Evolutionary conservation across 2,329 filamentous ascomycete genomes (phyloP), one percentile per base, ranked within the genome.

Genomic region (Coniochaeta sp.): DNA sequence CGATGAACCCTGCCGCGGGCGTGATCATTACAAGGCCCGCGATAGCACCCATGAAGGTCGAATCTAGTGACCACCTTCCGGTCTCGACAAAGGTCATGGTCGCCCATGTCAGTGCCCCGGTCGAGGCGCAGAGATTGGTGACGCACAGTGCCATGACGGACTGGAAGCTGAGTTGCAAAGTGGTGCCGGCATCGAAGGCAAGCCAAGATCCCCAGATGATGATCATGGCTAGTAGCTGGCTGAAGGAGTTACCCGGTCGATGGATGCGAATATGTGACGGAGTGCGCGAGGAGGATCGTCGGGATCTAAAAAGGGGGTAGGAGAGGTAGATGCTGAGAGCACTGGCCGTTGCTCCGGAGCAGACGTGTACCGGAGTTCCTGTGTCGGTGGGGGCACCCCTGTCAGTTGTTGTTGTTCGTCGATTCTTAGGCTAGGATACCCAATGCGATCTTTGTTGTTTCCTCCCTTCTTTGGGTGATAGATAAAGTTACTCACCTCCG

Each of bases 121-220:
- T 73, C 1, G 77, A 74, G 47, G 78, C 79, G 62, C 77, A 80
- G 6, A 80, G 67, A 62, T 80, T 80, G 6, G 78, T 81, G 11
- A 80, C 77, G 60, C 76, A 79, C 4, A 80, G 71, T 1, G 77
- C 77, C 74, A 80, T 79, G 55, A 80, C 72, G 12, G 75, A 77
- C 62, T 80, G 79, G 70, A 81, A 81, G 65, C 76, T 80, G 26
- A 81, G 71, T 0, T 74, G 72, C 5, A 81, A 69, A 0, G 77
- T 79, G 1, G 78, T 81, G 8, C 78, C 78, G 7, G 78, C 79
- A 60, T 81, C 78, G 64, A 81, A 81, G 19, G 79, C 78, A 8
- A 81, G 69, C 78, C 78, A 81, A 0, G 77, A 76, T 33, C 77
- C 78, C 78, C 78, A 81, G 60, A 80, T 81, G 59, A 77, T 78